phyloP scores from a whole-genome alignment of 1,284 basidiomycete genomes.

The Cryptococcus wingfieldii region DNA sequence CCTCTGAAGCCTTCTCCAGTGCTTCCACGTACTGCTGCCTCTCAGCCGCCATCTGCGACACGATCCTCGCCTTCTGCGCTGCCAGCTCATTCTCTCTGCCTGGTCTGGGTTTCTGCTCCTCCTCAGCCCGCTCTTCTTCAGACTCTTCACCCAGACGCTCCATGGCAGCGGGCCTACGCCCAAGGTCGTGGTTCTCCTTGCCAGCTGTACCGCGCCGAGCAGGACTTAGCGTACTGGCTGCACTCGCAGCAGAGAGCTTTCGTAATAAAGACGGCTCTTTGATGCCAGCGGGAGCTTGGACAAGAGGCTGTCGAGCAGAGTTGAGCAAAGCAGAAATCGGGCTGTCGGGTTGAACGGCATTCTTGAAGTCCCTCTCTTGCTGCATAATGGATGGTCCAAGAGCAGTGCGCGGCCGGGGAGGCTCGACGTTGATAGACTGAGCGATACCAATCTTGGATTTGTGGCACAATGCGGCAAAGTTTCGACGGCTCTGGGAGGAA shows the following conservation, averaged over 20 bases:
- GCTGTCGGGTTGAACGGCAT: constrained; percentile 88
- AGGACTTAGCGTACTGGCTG: constrained; percentile 41
- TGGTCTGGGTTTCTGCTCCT: constrained; percentile 18
- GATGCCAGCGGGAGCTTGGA: constrained; percentile 58
- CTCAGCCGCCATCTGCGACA: constrained; percentile 70
- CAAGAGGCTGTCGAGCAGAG: constrained; percentile 80
- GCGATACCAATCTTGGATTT: constrained; percentile 36
- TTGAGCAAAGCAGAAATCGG: constrained; percentile 85
- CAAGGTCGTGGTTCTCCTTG: constrained; percentile 12
- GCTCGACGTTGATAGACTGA: constrained; percentile 26
- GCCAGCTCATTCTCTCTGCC: constrained; percentile 55
- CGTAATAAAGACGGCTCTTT: constrained; percentile 58
- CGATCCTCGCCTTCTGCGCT: constrained; percentile 80
- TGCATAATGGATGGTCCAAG: constrained; percentile 59
- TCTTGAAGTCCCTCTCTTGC: constrained; percentile 92
- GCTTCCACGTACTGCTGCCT: constrained; percentile 9
- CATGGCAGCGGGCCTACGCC: constrained; percentile 45
- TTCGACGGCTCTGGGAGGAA: constrained; percentile 60
- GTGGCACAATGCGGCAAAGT: constrained; percentile 55
- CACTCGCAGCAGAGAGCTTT: constrained; percentile 52
- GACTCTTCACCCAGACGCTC: constrained; percentile 57
- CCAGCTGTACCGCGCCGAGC: constrained; percentile 36
- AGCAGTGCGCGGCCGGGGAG: constrained; percentile 19
- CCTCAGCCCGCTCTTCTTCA: constrained; percentile 50
- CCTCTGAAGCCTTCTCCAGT: constrained; percentile 1